Conservation (phyloP, 306 rosid species). For the Prunus fruticosa region DNA sequence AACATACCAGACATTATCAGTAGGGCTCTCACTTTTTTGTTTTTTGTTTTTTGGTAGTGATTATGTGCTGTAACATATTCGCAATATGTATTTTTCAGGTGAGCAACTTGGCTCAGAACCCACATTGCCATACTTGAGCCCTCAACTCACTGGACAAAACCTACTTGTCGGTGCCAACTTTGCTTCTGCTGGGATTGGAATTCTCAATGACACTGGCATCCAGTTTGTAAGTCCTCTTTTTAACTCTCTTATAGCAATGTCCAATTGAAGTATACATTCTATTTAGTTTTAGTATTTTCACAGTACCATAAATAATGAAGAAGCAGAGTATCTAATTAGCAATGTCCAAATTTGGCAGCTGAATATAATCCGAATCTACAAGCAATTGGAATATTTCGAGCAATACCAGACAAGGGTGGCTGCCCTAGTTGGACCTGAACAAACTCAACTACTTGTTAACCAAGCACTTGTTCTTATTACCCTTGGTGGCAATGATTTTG, state of each 20-base stretch:
- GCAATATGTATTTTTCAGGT: conserved; percentile 37
- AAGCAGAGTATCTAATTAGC: not conserved
- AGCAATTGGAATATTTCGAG: conserved; percentile 55
- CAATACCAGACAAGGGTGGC: conserved; percentile 58
- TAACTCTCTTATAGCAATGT: not conserved
- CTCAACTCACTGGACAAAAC: conserved; percentile 46
- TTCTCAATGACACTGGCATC: conserved; percentile 82
- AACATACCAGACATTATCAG: conserved; percentile 83
- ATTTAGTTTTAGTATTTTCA: not conserved
- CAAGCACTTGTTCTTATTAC: conserved; percentile 62
- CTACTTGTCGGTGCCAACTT: conserved; percentile 83
- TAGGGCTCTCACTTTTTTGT: conserved; percentile 1
- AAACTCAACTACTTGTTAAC: conserved; percentile 44
- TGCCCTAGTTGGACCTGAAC: conserved; percentile 48
- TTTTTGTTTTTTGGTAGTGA: not conserved
- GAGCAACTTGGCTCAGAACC: conserved; percentile 68
- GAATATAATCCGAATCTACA: conserved; percentile 59
- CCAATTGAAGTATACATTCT: not conserved
- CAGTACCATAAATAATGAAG: not conserved
- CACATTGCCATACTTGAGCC: conserved; percentile 81
- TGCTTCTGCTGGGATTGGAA: conserved; percentile 93
- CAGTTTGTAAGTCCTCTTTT: conserved; percentile 60
- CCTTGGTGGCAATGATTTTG: conserved; percentile 88
- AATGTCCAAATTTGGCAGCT: conserved; percentile 37
- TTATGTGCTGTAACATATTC: not conserved